Percentiles rank a stretch among this genome's conserved stretches.
These are phyloP conservation scores for Ogataea trehalophila DNA, from an alignment of 805 yeast genomes.

Conservation along the genomic window DNA sequence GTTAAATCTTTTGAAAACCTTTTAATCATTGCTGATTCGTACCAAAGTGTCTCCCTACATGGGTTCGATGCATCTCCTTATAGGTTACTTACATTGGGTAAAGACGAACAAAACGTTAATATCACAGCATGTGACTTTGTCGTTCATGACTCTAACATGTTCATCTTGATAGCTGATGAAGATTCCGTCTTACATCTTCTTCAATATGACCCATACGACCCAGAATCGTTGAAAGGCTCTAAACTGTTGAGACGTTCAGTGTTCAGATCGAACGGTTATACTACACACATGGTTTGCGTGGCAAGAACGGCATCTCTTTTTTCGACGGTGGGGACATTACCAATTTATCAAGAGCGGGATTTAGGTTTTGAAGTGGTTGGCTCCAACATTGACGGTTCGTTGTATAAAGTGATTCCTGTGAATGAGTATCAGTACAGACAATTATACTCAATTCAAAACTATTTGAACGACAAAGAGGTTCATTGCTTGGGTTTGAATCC, in stretches of 20 bases:
- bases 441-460: slow-evolving; percentile 82
- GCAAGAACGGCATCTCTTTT: slow-evolving; percentile 31
- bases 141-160: slow-evolving; percentile 63
- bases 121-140: slow-evolving; percentile 74
- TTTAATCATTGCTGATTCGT: slow-evolving; percentile 74
- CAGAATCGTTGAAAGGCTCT: slow-evolving; percentile 76
- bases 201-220: slow-evolving; percentile 91
- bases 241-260: slow-evolving; percentile 64
- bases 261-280: slow-evolving; percentile 60
- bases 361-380: slow-evolving; percentile 59
- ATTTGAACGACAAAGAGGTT: slow-evolving; percentile 68
- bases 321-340: slow-evolving; percentile 28
- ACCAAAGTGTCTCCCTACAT: slow-evolving; percentile 70
- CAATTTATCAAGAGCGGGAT: slow-evolving; percentile 26
- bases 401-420: slow-evolving; percentile 69
- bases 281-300: slow-evolving; percentile 48
- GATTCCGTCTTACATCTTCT: slow-evolving; percentile 62
- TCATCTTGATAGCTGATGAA: slow-evolving; percentile 63
- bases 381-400: slow-evolving; percentile 72
- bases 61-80: slow-evolving; percentile 97
- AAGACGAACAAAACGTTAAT: slow-evolving; percentile 60
- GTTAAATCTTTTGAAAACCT: slow-evolving; percentile 80
- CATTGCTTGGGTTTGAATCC: slow-evolving; percentile 83
- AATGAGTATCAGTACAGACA: slow-evolving; percentile 73
- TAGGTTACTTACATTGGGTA: slow-evolving; percentile 72